Conservation (phyloP, 352 stramenopile genomes). For the Pythium phragmiticola region DNA sequence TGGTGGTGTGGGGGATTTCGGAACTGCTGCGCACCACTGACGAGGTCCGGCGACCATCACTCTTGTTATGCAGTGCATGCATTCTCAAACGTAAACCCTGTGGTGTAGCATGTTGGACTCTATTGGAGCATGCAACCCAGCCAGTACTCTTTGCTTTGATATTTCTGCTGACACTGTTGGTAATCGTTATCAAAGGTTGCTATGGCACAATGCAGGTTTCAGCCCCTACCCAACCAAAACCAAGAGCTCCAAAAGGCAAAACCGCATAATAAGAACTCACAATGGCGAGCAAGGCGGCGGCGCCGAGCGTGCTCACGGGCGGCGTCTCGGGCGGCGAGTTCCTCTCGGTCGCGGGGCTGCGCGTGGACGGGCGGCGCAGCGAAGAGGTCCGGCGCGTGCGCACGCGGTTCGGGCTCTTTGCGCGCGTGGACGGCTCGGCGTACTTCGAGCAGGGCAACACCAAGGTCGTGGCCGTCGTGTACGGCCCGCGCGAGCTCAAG, state of each 20-base stretch:
- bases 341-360: conserved; percentile 81
- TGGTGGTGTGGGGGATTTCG: not conserved
- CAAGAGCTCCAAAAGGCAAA: not conserved
- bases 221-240: conserved; percentile 4
- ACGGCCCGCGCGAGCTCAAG: conserved; percentile 83
- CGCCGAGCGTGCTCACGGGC: conserved; percentile 51
- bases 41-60: conserved; percentile 8
- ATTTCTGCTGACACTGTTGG: not conserved
- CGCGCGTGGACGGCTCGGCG: conserved; percentile 82
- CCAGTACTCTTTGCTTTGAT: not conserved
- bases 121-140: not conserved
- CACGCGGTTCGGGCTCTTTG: conserved; percentile 82
- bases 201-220: conserved; percentile 3
- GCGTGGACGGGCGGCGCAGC: conserved; percentile 78
- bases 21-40: conserved; percentile 8
- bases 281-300: conserved; percentile 65
- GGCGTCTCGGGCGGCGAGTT: conserved; percentile 65
- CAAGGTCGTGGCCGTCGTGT: conserved; percentile 88
- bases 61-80: not conserved
- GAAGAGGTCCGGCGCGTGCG: conserved; percentile 84
- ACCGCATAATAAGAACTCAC: not conserved
- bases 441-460: conserved; percentile 90
- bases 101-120: not conserved
- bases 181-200: not conserved
- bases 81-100: not conserved